These are phyloP conservation scores for Umbilicaria muhlenbergii DNA, from an alignment of 495 filamentous ascomycete species.

Conservation along the genomic window DNA sequence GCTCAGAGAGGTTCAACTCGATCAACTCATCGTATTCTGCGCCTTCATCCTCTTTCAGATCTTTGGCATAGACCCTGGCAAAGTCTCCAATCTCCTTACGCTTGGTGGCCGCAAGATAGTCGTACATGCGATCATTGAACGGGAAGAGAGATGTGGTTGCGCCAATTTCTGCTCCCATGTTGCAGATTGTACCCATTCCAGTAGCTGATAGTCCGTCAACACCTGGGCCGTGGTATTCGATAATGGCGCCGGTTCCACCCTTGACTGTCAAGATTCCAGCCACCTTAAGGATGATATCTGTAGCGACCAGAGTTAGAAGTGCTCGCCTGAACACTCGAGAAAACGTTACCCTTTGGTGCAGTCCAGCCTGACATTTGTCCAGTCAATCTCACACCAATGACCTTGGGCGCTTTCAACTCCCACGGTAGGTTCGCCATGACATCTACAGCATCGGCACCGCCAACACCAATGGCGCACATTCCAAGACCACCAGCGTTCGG, in stretches of 20 bases:
- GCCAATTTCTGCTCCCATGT: constrained; percentile 87
- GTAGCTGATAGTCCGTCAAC: constrained; percentile 52
- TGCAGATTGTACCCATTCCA: constrained; percentile 57
- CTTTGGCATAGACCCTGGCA: constrained; percentile 65
- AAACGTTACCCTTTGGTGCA: constrained; percentile 56
- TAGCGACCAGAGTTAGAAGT: constrained; percentile 8
- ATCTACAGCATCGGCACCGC: constrained; percentile 97
- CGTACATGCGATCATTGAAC: constrained; percentile 95
- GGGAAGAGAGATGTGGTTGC: constrained; percentile 98
- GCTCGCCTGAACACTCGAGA: not conserved
- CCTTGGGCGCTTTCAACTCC: constrained; percentile 96
- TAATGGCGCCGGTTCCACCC: constrained; percentile 92
- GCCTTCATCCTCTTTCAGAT: constrained; percentile 81
- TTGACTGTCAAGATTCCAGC: constrained; percentile 95
- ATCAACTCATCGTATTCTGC: constrained; percentile 94
- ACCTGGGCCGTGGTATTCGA: constrained; percentile 89
- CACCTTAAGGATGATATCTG: constrained; percentile 95
- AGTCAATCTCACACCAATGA: constrained; percentile 91
- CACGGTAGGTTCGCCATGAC: constrained; percentile 97
- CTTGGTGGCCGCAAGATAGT: constrained; percentile 90
- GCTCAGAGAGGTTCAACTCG: constrained; percentile 85
- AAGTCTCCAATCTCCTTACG: constrained; percentile 82
- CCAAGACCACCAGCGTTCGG: constrained; percentile 96
- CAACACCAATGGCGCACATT: constrained; percentile 92
- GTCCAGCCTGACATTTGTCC: constrained; percentile 89